These are phyloP conservation scores for Trifolium repens DNA, from an alignment of 306 rosid species.

Conservation along the genomic window DNA sequence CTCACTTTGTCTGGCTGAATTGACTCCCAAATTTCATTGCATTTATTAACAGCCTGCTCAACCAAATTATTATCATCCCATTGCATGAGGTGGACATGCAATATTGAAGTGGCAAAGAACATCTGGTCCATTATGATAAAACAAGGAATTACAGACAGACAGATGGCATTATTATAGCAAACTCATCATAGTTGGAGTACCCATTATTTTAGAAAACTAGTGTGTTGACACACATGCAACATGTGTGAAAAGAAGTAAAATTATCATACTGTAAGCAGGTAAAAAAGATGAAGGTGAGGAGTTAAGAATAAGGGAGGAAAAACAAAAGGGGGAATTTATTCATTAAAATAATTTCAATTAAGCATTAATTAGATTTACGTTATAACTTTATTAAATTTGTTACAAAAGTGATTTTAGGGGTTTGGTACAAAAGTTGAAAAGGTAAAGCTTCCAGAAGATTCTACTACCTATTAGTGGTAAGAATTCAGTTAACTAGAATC, in stretches of 20 bases:
- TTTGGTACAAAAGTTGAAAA: constrained; percentile 1
- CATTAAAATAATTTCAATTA: not conserved
- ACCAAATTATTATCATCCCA: constrained; percentile 83
- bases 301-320: not conserved
- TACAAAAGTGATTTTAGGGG: not conserved
- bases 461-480: constrained; percentile 26
- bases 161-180: constrained; percentile 29
- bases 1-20: constrained; percentile 75
- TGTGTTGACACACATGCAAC: constrained; percentile 15
- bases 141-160: constrained; percentile 44
- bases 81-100: constrained; percentile 95
- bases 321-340: not conserved
- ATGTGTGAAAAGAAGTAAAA: constrained; percentile 9
- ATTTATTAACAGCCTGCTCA: constrained; percentile 77
- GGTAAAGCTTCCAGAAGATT: constrained; percentile 29
- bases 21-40: constrained; percentile 82
- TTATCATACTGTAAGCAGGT: not conserved
- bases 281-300: constrained; percentile 23
- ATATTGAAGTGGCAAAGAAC: constrained; percentile 90
- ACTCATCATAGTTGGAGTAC: constrained; percentile 15
- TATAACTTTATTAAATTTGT: constrained; percentile 5
- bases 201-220: constrained; percentile 29
- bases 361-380: not conserved
- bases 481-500: constrained; percentile 32
- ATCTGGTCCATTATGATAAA: constrained; percentile 63